Evolutionary conservation across 345 rosid genomes (phyloP).

Genomic region (Hevea brasiliensis): DNA sequence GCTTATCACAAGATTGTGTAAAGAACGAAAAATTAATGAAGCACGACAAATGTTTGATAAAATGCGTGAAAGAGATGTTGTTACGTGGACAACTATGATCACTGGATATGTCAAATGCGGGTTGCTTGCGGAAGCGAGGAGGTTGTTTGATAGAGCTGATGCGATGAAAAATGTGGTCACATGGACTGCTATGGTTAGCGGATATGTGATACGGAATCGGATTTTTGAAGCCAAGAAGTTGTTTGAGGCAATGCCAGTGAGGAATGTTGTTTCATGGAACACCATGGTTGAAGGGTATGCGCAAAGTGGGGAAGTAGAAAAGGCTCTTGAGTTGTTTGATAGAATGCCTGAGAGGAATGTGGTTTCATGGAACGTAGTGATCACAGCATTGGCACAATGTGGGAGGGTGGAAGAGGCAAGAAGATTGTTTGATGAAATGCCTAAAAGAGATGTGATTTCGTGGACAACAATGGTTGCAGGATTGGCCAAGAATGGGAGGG

Average conservation of each 20-base stretch:
- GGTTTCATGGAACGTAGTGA: constrained; percentile 64
- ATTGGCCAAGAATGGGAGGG: not conserved
- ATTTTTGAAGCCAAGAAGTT: constrained; percentile 6
- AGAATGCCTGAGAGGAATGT: constrained; percentile 63
- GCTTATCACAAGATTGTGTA: constrained; percentile 42
- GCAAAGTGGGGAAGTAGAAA: constrained; percentile 35
- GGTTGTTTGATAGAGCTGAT: constrained; percentile 53
- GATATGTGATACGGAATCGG: constrained; percentile 50
- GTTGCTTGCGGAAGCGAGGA: constrained; percentile 56
- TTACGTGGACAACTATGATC: constrained; percentile 65
- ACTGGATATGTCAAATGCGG: constrained; percentile 60
- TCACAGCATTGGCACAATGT: constrained; percentile 45
- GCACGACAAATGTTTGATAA: constrained; percentile 67
- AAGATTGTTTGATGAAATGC: not conserved
- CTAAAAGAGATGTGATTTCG: not conserved
- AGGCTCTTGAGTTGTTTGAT: constrained; percentile 48
- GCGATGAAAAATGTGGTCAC: constrained; percentile 65
- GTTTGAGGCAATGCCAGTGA: not conserved
- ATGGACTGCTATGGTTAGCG: constrained; percentile 73
- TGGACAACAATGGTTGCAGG: not conserved
- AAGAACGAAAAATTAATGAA: constrained; percentile 48
- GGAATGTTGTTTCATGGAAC: not conserved
- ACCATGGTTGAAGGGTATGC: not conserved
- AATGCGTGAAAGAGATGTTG: constrained; percentile 56
- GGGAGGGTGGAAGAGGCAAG: not conserved